Evolutionary conservation across 176 grass and related monocot species (phyloP).

Genomic region (Phragmites australis): DNA sequence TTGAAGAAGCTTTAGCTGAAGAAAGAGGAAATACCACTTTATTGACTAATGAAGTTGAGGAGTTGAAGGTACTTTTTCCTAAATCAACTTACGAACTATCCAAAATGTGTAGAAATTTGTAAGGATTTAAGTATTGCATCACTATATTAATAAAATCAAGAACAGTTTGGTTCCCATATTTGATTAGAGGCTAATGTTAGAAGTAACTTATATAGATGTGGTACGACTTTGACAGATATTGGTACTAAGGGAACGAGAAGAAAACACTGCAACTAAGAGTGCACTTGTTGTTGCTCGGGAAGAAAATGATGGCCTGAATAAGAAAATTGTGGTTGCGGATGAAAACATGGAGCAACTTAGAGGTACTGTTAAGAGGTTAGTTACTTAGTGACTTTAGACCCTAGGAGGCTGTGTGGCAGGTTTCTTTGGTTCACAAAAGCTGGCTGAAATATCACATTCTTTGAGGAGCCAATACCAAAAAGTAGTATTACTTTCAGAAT

Average conservation of each 20-base stretch:
- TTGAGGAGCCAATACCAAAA: not conserved
- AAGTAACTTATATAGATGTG: conserved; percentile 16
- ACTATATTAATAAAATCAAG: not conserved
- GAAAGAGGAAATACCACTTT: conserved; percentile 55
- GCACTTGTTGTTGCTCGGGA: conserved; percentile 44
- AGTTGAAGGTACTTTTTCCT: conserved; percentile 51
- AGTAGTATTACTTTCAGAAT: conserved; percentile 13
- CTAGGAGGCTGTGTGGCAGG: conserved; percentile 6
- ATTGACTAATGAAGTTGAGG: conserved; percentile 55
- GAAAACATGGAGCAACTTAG: conserved; percentile 51
- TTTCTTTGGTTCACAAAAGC: conserved; percentile 5
- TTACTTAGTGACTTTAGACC: conserved; percentile 28
- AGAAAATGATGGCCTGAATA: conserved; percentile 45
- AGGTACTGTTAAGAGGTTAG: conserved; percentile 58
- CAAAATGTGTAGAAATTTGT: not conserved
- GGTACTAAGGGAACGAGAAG: conserved; percentile 56
- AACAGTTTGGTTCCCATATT: not conserved
- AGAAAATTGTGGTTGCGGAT: conserved; percentile 50
- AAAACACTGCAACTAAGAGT: conserved; percentile 53
- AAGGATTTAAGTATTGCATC: not conserved
- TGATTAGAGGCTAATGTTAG: not conserved
- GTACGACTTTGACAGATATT: conserved; percentile 45
- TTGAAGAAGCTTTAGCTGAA: conserved; percentile 65
- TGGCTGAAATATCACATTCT: not conserved
- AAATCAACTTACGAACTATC: conserved; percentile 6